Evolutionary conservation across 768 basidiomycete genomes (phyloP), one percentile per base, ranked within the genome.

Genomic region (Boletus rubropictus): DNA sequence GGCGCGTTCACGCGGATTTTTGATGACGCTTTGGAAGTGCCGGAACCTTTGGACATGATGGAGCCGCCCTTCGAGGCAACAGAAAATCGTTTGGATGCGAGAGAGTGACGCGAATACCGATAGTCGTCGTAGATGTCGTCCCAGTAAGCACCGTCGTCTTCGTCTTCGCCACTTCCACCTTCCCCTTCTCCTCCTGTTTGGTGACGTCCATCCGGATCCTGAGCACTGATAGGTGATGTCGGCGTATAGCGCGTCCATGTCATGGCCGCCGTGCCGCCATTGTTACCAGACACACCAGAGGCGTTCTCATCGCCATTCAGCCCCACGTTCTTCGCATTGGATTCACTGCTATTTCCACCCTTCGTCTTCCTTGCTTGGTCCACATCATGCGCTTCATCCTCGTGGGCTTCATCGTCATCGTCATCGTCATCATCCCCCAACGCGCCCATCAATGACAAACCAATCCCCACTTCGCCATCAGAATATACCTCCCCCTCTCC

Each of bases 61-160:
- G 63, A 65, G 34, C 42, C 20, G 4, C 44, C 48, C 27, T 48
- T 42, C 21, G 42, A 43, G 8, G 42, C 10, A 3, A 1, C 18
- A 0, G 55, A 57, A 27, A 55, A 48, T 20, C 57, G 54, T 47
- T 58, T 60, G 40, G 70, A 70, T 1, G 70, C 71, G 46, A 79
- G 68, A 0, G 82, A 85, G 43, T 72, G 74, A 5, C 81, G 69
- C 17, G 84, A 85, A 52, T 87, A 87, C 20, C 83, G 75, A 59
- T 89, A 89, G 50, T 86, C 78, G 61, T 89, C 87, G 52, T 89
- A 89, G 42, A 89, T 87, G 53, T 87, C 84, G 44, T 87, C 86
- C 79, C 84, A 86, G 44, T 82, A 68, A 35, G 51, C 65, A 9
- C 64, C 65, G 27, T 67, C 67, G 25, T 63, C 66, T 14, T 57